Conservation (phyloP, 2,329 filamentous ascomycete genomes). For the Penicillium sp. region DNA sequence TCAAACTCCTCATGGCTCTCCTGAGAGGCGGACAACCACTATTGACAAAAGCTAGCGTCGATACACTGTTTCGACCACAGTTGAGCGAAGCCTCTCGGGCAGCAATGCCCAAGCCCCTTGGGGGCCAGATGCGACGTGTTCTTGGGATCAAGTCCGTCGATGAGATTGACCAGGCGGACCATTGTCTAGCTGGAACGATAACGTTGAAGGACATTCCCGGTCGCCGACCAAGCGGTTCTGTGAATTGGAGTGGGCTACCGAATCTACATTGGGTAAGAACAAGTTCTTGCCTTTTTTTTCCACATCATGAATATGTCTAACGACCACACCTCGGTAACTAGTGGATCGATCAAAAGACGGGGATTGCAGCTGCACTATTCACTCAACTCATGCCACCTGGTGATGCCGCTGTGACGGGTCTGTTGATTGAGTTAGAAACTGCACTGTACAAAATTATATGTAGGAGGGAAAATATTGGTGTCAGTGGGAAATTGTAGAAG, state of each 20-base stretch:
- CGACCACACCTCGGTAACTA: not conserved
- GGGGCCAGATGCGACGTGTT: constrained; percentile 12
- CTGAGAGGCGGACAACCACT: constrained; percentile 18
- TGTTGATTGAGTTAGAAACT: constrained; percentile 14
- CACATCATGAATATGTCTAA: not conserved
- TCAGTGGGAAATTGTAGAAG: not conserved
- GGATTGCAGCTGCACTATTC: constrained; percentile 28
- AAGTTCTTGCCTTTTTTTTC: not conserved
- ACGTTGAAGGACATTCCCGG: constrained; percentile 14
- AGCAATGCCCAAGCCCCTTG: constrained; percentile 15
- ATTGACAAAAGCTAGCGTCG: constrained; percentile 1
- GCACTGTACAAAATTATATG: constrained; percentile 2
- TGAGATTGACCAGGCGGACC: constrained; percentile 14
- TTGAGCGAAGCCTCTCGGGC: constrained; percentile 3
- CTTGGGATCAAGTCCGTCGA: constrained; percentile 7
- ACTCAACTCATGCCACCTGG: constrained; percentile 32
- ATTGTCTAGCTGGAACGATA: constrained; percentile 16
- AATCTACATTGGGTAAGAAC: constrained; percentile 30
- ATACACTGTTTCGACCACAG: constrained; percentile 16
- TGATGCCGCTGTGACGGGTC: constrained; percentile 24
- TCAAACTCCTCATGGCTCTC: constrained; percentile 27
- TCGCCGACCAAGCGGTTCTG: constrained; percentile 16
- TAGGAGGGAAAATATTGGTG: not conserved
- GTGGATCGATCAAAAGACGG: constrained; percentile 31
- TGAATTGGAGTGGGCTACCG: constrained; percentile 34